These are phyloP conservation scores for Bacidia gigantensis DNA, from an alignment of 495 filamentous ascomycete species.

Conservation along the genomic window DNA sequence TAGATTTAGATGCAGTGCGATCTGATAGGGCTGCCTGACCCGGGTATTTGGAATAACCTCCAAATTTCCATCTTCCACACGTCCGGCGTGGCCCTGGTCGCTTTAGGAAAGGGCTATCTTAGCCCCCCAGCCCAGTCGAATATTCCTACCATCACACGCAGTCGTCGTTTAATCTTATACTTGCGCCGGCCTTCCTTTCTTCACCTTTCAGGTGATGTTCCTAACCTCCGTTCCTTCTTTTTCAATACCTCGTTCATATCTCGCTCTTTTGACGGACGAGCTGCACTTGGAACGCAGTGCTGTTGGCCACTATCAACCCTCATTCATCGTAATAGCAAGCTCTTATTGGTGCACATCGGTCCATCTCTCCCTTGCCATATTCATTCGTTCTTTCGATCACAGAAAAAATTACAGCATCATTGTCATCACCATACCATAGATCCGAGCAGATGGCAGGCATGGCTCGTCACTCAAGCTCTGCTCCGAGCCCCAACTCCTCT, in stretches of 20 bases:
- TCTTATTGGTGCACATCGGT: not conserved
- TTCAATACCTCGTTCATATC: not conserved
- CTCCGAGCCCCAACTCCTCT: slow-evolving; percentile 45
- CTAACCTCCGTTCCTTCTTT: not conserved
- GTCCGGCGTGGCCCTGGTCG: not conserved
- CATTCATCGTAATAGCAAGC: not conserved
- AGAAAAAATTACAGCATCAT: not conserved
- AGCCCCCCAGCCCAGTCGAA: not conserved
- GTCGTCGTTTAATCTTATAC: not conserved
- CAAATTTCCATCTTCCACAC: not conserved
- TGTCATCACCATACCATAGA: not conserved
- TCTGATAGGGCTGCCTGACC: slow-evolving; percentile 1
- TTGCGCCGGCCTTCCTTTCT: not conserved
- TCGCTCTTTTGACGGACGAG: not conserved
- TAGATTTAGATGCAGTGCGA: not conserved
- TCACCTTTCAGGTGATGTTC: no score
- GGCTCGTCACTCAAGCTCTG: not conserved
- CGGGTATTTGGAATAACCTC: not conserved
- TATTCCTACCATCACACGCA: not conserved
- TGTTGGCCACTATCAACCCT: not conserved
- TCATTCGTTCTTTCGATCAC: not conserved
- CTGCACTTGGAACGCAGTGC: not conserved
- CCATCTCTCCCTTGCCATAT: not conserved
- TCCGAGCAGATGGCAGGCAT: not conserved
- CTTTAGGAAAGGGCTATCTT: not conserved